Evolutionary conservation across 208 protist species (phyloP).

Genomic region (Wallacemonas collosoma): DNA sequence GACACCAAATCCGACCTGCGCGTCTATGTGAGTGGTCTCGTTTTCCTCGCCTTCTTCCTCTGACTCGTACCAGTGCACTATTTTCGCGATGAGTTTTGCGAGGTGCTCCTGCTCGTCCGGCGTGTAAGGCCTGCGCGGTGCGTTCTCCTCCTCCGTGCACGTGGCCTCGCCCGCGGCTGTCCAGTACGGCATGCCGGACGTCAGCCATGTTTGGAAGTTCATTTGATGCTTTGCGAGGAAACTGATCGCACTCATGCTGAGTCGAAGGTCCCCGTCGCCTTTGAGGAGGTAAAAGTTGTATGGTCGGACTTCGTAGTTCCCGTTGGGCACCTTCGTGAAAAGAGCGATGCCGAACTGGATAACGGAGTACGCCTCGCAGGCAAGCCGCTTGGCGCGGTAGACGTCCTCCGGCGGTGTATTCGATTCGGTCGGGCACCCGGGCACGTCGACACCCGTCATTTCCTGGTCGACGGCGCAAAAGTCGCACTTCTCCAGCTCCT

Average conservation of each 20-base stretch:
- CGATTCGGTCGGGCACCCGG: constrained; percentile 22
- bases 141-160: neutral
- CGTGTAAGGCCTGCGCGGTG: neutral
- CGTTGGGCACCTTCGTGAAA: constrained; percentile 42
- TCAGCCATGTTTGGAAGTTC: constrained; percentile 74
- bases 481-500: constrained; percentile 47
- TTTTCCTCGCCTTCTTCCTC: neutral
- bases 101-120: constrained; percentile 8
- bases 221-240: constrained; percentile 58
- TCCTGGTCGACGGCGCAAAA: constrained; percentile 81
- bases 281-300: constrained; percentile 83
- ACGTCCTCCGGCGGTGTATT: constrained; percentile 33
- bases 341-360: constrained; percentile 80
- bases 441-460: constrained; percentile 72
- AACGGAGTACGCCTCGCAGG: constrained; percentile 55
- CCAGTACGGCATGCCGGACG: constrained; percentile 47
- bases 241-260: constrained; percentile 30
- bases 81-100: constrained; percentile 20
- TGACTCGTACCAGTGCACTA: constrained; percentile 32
- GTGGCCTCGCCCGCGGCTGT: constrained; percentile 35
- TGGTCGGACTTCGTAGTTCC: constrained; percentile 60
- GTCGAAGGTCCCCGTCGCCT: constrained; percentile 35
- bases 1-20: neutral
- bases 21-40: neutral
- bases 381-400: constrained; percentile 43